These are phyloP conservation scores for Plenodomus lindquistii DNA, from an alignment of 2,329 filamentous ascomycete genomes.

Conservation along the genomic window DNA sequence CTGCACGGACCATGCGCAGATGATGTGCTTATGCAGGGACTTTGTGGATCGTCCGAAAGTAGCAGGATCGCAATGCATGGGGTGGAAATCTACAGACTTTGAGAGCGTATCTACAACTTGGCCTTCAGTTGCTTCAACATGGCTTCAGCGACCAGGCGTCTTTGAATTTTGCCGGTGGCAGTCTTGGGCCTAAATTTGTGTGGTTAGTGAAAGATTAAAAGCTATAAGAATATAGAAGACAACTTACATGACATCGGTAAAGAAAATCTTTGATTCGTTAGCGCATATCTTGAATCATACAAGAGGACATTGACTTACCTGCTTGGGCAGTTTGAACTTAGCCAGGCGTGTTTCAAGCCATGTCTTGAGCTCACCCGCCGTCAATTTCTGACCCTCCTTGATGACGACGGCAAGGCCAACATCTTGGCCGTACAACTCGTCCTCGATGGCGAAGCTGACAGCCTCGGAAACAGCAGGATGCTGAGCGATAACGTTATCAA, in stretches of 20 bases:
- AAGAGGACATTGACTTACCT: conserved; percentile 59
- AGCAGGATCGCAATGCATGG: conserved; percentile 6
- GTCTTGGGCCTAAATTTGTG: conserved; percentile 66
- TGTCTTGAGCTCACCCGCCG: conserved; percentile 64
- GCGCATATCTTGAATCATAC: conserved; percentile 19
- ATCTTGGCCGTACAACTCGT: conserved; percentile 83
- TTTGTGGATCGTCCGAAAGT: conserved; percentile 3
- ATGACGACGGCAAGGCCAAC: conserved; percentile 76
- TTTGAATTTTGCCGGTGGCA: conserved; percentile 87
- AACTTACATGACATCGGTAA: conserved; percentile 70
- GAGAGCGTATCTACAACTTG: conserved; percentile 51
- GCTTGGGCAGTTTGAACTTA: conserved; percentile 85
- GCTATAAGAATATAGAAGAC: neutral
- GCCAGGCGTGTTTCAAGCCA: conserved; percentile 73
- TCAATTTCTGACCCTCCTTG: conserved; percentile 62
- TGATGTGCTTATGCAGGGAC: conserved; percentile 6
- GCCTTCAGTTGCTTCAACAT: conserved; percentile 72
- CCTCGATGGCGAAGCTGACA: conserved; percentile 80
- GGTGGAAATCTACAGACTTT: neutral
- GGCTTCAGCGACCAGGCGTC: conserved; percentile 80
- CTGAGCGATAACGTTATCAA: conserved; percentile 79
- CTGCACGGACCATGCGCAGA: conserved; percentile 3
- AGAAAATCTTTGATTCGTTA: conserved; percentile 65
- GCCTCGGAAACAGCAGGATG: conserved; percentile 75
- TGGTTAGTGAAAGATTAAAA: conserved; percentile 9